These are phyloP conservation scores for Sporisorium scitamineum DNA, from an alignment of 1,284 basidiomycete genomes.

Conservation along the genomic window DNA sequence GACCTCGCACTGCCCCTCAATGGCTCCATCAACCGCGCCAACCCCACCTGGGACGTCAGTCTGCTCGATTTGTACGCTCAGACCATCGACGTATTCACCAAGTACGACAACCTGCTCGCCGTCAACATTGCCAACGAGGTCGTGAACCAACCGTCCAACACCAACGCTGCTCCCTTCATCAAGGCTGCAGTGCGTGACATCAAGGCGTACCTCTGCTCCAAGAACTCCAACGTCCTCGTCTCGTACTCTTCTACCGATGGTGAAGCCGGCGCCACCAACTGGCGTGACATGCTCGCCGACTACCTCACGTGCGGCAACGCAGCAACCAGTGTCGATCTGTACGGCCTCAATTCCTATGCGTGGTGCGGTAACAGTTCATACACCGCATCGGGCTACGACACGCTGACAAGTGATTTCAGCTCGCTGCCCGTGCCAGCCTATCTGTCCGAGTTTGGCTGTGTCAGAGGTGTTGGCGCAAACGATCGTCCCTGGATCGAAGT, in stretches of 20 bases:
- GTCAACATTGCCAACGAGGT: conserved; percentile 91
- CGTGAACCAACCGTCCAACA: conserved; percentile 75
- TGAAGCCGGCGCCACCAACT: conserved; percentile 69
- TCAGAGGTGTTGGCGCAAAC: conserved; percentile 74
- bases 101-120: conserved; percentile 69
- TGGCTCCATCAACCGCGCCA: conserved; percentile 82
- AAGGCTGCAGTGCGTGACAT: conserved; percentile 90
- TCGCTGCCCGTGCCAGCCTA: conserved; percentile 83
- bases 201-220: conserved; percentile 80
- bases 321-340: conserved; percentile 81
- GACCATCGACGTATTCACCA: conserved; percentile 80
- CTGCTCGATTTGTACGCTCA: conserved; percentile 82
- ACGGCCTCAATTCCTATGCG: conserved; percentile 72
- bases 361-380: conserved; percentile 83
- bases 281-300: conserved; percentile 76
- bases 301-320: conserved; percentile 85
- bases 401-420: conserved; percentile 70
- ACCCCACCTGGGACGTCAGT: conserved; percentile 84
- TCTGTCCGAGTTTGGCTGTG: conserved; percentile 85
- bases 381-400: conserved; percentile 72
- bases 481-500: conserved; percentile 86
- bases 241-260: conserved; percentile 89
- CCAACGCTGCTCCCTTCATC: conserved; percentile 80
- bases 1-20: conserved; percentile 86
- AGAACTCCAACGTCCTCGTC: conserved; percentile 76